Conservation (phyloP, 176 grass and related monocot genomes). For the Oryza coarctata region DNA sequence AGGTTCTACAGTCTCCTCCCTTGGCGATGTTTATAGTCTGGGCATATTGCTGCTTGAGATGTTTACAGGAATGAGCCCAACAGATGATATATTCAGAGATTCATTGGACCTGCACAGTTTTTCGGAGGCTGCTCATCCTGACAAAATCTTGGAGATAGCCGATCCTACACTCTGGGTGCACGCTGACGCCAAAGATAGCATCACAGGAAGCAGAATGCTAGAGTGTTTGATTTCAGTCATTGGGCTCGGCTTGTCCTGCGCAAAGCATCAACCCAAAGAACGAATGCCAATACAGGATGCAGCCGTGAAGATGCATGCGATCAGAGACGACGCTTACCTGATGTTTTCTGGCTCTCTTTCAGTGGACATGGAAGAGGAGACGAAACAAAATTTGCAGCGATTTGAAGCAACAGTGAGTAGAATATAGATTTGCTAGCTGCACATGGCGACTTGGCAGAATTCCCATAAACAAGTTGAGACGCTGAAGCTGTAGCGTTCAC, state of each 20-base stretch:
- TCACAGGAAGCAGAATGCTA: neutral
- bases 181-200: neutral
- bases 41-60: constrained; percentile 35
- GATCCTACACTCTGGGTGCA: neutral
- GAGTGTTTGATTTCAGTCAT: neutral
- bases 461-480: neutral
- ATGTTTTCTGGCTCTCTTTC: neutral
- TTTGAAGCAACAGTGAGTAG: neutral
- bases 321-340: neutral
- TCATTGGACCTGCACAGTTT: constrained; percentile 9
- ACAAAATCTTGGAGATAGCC: constrained; percentile 1
- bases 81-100: constrained; percentile 11
- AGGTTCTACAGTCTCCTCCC: neutral
- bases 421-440: neutral
- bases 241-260: neutral
- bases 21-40: constrained; percentile 27
- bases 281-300: neutral
- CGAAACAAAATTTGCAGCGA: neutral
- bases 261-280: neutral
- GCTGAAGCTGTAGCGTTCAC: no score
- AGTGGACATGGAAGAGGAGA: neutral
- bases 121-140: neutral
- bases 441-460: neutral
- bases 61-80: constrained; percentile 36
- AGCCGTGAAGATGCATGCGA: neutral